These are phyloP conservation scores for Heimioporus sp. DNA, from an alignment of 768 basidiomycete genomes.

Conservation along the genomic window DNA sequence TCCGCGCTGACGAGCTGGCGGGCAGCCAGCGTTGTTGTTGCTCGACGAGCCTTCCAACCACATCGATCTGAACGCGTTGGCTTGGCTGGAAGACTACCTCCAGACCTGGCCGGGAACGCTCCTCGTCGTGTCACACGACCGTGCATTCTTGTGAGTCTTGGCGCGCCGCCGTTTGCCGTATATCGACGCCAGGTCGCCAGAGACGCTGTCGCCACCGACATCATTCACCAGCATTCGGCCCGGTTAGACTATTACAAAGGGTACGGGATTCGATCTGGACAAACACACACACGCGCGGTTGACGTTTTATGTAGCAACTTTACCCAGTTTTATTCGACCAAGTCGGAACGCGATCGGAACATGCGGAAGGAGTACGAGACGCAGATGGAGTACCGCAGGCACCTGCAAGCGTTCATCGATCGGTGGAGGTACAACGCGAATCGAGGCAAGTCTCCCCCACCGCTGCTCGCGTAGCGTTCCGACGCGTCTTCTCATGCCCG, in stretches of 20 bases:
- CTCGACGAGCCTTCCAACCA: conserved; percentile 97
- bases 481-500: conserved; percentile 1
- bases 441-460: too few relatives aligned
- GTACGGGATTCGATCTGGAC: conserved; percentile 32
- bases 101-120: conserved; percentile 93
- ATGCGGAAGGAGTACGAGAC: conserved; percentile 93
- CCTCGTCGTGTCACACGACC: conserved; percentile 97
- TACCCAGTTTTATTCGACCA: conserved; percentile 97
- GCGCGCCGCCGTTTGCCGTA: neutral
- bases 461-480: too few relatives aligned
- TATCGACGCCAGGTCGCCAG: conserved; percentile 33
- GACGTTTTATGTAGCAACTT: conserved; percentile 65
- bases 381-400: conserved; percentile 92
- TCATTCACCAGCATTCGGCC: conserved; percentile 92
- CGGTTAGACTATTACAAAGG: conserved; percentile 98
- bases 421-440: conserved; percentile 98
- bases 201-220: conserved; percentile 96
- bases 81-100: conserved; percentile 96
- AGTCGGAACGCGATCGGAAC: conserved; percentile 90
- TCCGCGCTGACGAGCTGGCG: conserved; percentile 3
- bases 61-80: conserved; percentile 93
- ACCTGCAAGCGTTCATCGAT: conserved; percentile 97
- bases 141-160: conserved; percentile 86
- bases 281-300: conserved; percentile 2
- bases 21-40: conserved; percentile 70